phyloP scores from a whole-genome alignment of 2,329 filamentous ascomycete species.

The Phyllosticta paracitricarpa region DNA sequence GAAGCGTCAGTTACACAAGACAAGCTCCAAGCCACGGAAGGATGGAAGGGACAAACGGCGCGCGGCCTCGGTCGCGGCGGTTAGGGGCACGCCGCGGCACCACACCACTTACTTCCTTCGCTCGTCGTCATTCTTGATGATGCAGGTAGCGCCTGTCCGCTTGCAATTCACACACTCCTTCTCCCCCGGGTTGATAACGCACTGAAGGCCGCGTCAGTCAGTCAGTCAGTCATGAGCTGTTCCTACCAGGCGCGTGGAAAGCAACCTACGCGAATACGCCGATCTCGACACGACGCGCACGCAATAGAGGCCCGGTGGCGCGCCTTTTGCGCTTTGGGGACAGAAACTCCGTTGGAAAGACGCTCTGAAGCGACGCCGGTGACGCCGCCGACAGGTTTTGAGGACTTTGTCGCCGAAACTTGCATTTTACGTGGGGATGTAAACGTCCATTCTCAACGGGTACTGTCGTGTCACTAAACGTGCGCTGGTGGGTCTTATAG shows the following conservation, averaged over 20 bases:
- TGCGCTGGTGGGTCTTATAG: not conserved
- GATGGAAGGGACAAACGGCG: not conserved
- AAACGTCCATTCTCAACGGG: not conserved
- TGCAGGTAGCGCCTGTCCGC: constrained; percentile 40
- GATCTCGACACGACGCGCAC: constrained; percentile 44
- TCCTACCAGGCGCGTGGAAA: constrained; percentile 1
- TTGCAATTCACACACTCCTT: constrained; percentile 44
- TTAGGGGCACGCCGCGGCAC: not conserved
- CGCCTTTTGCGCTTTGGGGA: constrained; percentile 20
- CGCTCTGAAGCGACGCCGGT: not conserved
- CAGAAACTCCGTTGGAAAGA: not conserved
- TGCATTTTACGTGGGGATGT: not conserved
- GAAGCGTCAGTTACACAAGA: not conserved
- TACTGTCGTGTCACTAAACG: not conserved
- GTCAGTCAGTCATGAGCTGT: constrained; percentile 14
- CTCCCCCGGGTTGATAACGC: constrained; percentile 45
- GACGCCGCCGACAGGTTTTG: not conserved
- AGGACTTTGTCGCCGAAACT: not conserved
- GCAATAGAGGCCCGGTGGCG: constrained; percentile 43
- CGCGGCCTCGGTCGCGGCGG: not conserved
- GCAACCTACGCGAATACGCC: constrained; percentile 30
- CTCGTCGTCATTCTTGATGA: constrained; percentile 51
- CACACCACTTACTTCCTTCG: constrained; percentile 37
- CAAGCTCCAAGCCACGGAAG: not conserved
- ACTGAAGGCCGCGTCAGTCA: constrained; percentile 26